These are phyloP conservation scores for Paecilomyces dactylethromorphus DNA, from an alignment of 2,329 filamentous ascomycete species.

Conservation along the genomic window DNA sequence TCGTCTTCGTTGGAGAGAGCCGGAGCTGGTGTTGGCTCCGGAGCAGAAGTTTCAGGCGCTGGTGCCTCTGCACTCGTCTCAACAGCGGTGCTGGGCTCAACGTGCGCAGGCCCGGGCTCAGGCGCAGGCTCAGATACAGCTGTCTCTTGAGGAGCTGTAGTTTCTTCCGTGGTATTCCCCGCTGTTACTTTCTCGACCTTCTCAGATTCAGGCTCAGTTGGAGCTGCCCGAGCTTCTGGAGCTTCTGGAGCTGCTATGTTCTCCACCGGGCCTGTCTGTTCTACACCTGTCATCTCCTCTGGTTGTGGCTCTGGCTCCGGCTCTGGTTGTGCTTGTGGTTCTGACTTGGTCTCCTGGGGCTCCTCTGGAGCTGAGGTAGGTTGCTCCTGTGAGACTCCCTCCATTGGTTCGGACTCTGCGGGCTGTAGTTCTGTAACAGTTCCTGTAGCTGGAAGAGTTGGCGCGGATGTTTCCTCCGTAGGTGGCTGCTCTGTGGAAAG, in stretches of 20 bases:
- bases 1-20: slow-evolving; percentile 26
- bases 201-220: slow-evolving; percentile 5
- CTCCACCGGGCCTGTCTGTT: neutral
- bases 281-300: neutral
- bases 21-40: neutral
- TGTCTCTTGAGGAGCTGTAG: neutral
- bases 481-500: neutral
- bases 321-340: neutral
- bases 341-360: slow-evolving; percentile 3
- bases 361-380: slow-evolving; percentile 4
- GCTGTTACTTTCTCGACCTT: neutral
- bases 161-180: neutral
- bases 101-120: neutral
- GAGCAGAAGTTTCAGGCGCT: slow-evolving; percentile 11
- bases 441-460: slow-evolving; percentile 1
- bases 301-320: slow-evolving; percentile 4
- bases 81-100: neutral
- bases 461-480: neutral
- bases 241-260: neutral
- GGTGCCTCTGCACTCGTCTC: neutral
- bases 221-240: no score
- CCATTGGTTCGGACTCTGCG: neutral
- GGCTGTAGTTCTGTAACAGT: slow-evolving; percentile 1
- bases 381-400: neutral
- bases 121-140: neutral